These are phyloP conservation scores for Colletotrichum cereale DNA, from an alignment of 2,329 filamentous ascomycete species.

Conservation along the genomic window DNA sequence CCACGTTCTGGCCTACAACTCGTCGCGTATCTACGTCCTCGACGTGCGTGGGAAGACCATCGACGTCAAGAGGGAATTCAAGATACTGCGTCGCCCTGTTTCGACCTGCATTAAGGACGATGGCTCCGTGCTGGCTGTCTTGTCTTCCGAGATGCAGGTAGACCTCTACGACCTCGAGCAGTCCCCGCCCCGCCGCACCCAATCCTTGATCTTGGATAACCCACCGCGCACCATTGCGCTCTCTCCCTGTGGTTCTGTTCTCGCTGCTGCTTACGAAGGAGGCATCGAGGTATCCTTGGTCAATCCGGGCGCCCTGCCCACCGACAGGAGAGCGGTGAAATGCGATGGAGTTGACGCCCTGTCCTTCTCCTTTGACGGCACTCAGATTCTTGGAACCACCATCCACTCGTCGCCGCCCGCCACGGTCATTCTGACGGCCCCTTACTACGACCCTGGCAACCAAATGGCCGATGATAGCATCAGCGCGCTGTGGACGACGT, in stretches of 20 bases:
- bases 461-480: conserved; percentile 75
- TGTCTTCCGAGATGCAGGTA: conserved; percentile 85
- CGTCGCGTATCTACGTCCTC: conserved; percentile 84
- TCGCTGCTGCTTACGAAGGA: conserved; percentile 87
- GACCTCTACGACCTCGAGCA: conserved; percentile 82
- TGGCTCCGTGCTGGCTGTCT: conserved; percentile 80
- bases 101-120: conserved; percentile 85
- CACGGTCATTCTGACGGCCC: conserved; percentile 82
- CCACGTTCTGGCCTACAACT: conserved; percentile 84
- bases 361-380: conserved; percentile 82
- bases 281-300: conserved; percentile 91
- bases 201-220: conserved; percentile 83
- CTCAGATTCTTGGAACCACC: conserved; percentile 82
- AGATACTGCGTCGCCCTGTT: conserved; percentile 80
- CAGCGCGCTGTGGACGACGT: conserved; percentile 85
- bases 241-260: conserved; percentile 83
- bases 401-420: conserved; percentile 72
- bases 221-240: conserved; percentile 82
- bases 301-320: conserved; percentile 70
- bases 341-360: conserved; percentile 81
- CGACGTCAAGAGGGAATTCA: conserved; percentile 80
- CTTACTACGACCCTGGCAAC: conserved; percentile 81
- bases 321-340: conserved; percentile 81
- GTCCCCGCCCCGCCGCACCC: conserved; percentile 76
- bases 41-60: conserved; percentile 73